A percentile compares a stretch with the other conserved stretches of the same genome.
Conservation (phyloP, 2,329 filamentous ascomycete genomes). For the Sporothrix mexicana region DNA sequence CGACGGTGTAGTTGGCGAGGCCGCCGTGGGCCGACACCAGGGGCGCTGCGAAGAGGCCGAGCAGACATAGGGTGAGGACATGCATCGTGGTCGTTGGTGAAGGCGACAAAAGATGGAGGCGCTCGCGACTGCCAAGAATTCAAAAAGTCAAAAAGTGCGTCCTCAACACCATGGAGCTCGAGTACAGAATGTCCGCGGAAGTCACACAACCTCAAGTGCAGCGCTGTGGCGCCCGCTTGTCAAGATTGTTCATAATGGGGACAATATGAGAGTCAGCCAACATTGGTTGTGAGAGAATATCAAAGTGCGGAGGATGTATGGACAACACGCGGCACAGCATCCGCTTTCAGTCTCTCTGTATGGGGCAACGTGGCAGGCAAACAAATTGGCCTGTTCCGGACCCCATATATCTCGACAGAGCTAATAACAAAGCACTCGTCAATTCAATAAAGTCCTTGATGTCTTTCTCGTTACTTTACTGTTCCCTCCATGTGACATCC, state of each 20-base stretch:
- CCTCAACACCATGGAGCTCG: not conserved
- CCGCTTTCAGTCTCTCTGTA: not conserved
- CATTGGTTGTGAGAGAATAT: no score
- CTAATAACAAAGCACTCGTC: not conserved
- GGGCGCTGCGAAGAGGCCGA: constrained; percentile 37
- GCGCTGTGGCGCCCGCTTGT: not conserved
- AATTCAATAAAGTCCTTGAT: not conserved
- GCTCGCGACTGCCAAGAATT: not conserved
- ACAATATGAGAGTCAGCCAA: no score
- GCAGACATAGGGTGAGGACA: not conserved
- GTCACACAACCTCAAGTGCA: not conserved
- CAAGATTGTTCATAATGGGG: no score
- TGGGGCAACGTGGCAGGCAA: constrained; percentile 34
- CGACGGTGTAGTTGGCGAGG: constrained; percentile 50
- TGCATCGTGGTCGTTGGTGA: not conserved
- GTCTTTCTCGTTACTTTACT: no score
- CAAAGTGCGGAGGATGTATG: not conserved
- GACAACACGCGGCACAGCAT: not conserved
- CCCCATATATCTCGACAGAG: not conserved
- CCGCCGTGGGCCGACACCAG: constrained; percentile 45
- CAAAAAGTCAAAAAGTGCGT: not conserved
- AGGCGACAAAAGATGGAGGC: not conserved
- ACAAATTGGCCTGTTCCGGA: not conserved
- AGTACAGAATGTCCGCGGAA: not conserved
- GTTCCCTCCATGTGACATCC: not conserved